These are phyloP conservation scores for Alternaria infectoria DNA, from an alignment of 2,329 filamentous ascomycete species.

Conservation along the genomic window DNA sequence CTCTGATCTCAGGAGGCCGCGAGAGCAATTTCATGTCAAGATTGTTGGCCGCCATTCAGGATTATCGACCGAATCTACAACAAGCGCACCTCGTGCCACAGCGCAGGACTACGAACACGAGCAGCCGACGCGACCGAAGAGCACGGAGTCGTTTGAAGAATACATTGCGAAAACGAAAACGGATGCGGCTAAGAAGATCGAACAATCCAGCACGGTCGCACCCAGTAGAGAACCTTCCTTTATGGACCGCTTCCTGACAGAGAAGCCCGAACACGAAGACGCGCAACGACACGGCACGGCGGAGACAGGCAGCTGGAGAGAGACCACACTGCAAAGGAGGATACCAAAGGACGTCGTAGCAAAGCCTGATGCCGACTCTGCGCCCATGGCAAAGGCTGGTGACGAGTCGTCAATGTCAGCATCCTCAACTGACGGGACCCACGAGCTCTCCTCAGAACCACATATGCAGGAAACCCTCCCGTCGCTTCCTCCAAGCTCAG, in stretches of 20 bases:
- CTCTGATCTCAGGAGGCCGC: conserved; percentile 39
- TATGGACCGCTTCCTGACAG: conserved; percentile 32
- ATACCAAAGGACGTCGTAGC: neutral
- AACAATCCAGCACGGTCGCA: conserved; percentile 6
- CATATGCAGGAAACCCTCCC: neutral
- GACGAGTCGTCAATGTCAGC: neutral
- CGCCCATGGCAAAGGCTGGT: neutral
- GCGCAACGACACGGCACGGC: neutral
- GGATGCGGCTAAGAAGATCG: neutral
- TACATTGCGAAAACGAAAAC: neutral
- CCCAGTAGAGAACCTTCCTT: conserved; percentile 24
- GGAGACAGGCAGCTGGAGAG: conserved; percentile 26
- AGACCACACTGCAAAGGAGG: conserved; percentile 30
- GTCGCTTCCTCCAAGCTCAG: neutral
- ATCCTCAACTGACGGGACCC: neutral
- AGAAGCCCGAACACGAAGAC: conserved; percentile 4
- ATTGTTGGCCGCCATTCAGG: neutral
- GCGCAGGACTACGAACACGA: neutral
- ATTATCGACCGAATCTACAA: neutral
- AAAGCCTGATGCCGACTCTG: neutral
- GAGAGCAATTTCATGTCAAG: conserved; percentile 18
- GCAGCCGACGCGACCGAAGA: conserved; percentile 5
- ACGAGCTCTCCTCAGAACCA: neutral
- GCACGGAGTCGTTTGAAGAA: neutral
- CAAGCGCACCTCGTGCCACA: neutral